Evolutionary conservation across 1,284 basidiomycete species (phyloP).

Genomic region (Papiliotrema laurentii): DNA sequence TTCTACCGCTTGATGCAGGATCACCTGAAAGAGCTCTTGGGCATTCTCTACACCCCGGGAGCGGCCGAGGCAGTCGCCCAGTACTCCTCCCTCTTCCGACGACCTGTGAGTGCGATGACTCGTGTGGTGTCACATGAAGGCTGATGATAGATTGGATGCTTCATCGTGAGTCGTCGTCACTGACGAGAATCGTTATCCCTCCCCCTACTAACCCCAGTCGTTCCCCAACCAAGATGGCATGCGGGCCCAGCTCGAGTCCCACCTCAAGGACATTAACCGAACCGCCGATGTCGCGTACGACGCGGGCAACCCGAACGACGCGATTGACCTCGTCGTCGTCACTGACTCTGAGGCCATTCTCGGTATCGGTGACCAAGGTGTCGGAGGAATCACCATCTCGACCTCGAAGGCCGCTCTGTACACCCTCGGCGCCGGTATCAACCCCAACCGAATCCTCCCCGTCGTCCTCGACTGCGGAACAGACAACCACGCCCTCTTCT

Average conservation of each 20-base stretch:
- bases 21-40: conserved; percentile 67
- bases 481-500: conserved; percentile 57
- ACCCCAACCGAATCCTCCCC: conserved; percentile 61
- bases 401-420: conserved; percentile 78
- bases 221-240: conserved; percentile 63
- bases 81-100: conserved; percentile 75
- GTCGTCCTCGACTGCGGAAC: conserved; percentile 74
- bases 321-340: conserved; percentile 64
- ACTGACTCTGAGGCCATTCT: conserved; percentile 79
- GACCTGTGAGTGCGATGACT: conserved; percentile 59
- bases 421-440: conserved; percentile 72
- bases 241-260: conserved; percentile 52
- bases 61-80: conserved; percentile 56
- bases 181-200: background rate
- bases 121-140: conserved; percentile 49
- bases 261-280: conserved; percentile 46
- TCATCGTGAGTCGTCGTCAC: conserved; percentile 40
- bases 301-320: conserved; percentile 57
- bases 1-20: conserved; percentile 66
- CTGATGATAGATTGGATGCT: conserved; percentile 25
- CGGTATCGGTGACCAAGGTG: conserved; percentile 57
- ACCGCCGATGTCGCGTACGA: conserved; percentile 66
- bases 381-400: conserved; percentile 59
- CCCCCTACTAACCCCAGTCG: conserved; percentile 29
- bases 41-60: conserved; percentile 63